phyloP scores from a whole-genome alignment of 495 filamentous ascomycete species.

The Penicillium coprophilum region DNA sequence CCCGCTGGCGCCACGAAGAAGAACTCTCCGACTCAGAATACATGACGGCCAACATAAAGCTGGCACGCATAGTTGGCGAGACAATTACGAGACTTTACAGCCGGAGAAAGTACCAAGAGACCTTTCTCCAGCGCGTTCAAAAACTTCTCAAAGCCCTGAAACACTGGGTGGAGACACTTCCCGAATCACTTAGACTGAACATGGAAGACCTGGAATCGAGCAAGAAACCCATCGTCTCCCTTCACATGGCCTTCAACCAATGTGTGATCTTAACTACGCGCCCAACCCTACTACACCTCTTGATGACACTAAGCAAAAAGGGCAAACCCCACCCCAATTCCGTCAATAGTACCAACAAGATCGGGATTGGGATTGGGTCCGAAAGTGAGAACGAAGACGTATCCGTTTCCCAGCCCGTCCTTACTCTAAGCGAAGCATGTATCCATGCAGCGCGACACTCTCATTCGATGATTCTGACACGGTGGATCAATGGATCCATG shows the following conservation, averaged over 20 bases:
- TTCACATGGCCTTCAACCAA: constrained; percentile 47
- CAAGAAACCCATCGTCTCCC: constrained; percentile 39
- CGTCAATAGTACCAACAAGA: neutral
- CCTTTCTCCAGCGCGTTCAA: constrained; percentile 45
- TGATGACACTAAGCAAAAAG: constrained; percentile 37
- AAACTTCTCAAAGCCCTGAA: constrained; percentile 46
- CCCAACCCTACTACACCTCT: constrained; percentile 43
- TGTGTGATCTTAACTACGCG: constrained; percentile 46
- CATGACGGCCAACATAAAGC: constrained; percentile 43
- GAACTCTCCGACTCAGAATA: constrained; percentile 44
- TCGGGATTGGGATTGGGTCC: neutral
- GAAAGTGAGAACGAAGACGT: neutral
- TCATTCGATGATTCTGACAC: constrained; percentile 42
- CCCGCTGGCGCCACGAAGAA: constrained; percentile 38
- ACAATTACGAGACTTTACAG: constrained; percentile 46
- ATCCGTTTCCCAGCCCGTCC: constrained; percentile 39
- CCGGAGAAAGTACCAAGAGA: constrained; percentile 44
- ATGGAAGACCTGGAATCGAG: constrained; percentile 40
- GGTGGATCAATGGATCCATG: constrained; percentile 47
- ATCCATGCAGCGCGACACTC: constrained; percentile 48
- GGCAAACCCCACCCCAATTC: neutral
- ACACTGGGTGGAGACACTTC: constrained; percentile 46
- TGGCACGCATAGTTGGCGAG: constrained; percentile 44
- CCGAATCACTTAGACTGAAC: constrained; percentile 41
- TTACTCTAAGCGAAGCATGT: constrained; percentile 47